A percentile compares a stretch with the other conserved stretches of the same genome.
Conservation (phyloP, 148 eudicot species). For the Vaccinium myrtillus region DNA sequence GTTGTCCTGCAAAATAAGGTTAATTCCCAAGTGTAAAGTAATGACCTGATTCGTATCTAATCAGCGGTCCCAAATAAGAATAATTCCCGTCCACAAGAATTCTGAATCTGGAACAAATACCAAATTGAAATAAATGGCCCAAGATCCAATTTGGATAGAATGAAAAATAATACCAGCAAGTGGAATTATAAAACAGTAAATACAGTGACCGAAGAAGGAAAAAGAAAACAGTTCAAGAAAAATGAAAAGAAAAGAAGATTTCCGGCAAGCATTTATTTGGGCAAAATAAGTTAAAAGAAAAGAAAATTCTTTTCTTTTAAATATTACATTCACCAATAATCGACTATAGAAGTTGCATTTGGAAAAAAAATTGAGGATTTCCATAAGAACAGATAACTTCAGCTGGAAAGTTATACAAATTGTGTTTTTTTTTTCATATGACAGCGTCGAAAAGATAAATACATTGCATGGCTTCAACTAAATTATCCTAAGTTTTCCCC, state of each 20-base stretch:
- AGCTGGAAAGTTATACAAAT: background rate
- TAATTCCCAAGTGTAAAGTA: conserved; percentile 11
- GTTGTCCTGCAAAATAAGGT: conserved; percentile 7
- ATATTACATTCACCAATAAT: background rate
- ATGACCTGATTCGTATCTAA: background rate
- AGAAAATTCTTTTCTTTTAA: background rate
- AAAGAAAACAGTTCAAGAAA: background rate
- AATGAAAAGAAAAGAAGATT: background rate
- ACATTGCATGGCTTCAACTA: background rate
- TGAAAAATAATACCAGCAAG: background rate
- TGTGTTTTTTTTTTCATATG: background rate
- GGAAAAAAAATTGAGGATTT: background rate
- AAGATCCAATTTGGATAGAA: background rate
- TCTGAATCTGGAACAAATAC: background rate
- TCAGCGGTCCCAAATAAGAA: background rate
- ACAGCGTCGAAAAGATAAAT: background rate
- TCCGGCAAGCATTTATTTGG: background rate
- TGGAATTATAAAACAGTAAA: background rate
- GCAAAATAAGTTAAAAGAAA: background rate
- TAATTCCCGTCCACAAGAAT: background rate
- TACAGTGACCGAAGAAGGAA: background rate
- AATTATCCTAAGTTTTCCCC: background rate
- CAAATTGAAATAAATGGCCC: background rate
- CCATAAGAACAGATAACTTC: background rate
- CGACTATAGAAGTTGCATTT: background rate